Conservation (phyloP, 1,284 basidiomycete species). For the Fomitiporia mediterranea region DNA sequence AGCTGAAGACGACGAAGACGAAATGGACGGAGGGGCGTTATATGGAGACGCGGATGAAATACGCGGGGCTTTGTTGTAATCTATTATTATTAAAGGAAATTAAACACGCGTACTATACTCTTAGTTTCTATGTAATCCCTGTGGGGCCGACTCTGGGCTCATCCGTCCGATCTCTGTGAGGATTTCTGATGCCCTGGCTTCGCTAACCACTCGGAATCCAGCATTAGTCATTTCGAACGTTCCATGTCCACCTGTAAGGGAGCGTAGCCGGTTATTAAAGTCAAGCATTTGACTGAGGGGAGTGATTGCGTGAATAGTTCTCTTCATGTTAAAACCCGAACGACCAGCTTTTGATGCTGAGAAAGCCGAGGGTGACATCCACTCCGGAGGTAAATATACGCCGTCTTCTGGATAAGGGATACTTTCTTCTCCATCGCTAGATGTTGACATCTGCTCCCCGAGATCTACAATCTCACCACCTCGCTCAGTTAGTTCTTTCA, state of each 20-base stretch:
- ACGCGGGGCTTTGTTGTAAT: constrained; percentile 44
- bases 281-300: constrained; percentile 79
- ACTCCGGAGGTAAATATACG: constrained; percentile 68
- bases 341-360: constrained; percentile 30
- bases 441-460: constrained; percentile 37
- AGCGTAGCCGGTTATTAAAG: constrained; percentile 73
- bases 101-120: background rate
- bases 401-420: constrained; percentile 52
- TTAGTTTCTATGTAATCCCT: constrained; percentile 12
- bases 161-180: constrained; percentile 72
- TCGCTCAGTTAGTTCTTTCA: constrained; percentile 73
- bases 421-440: constrained; percentile 40
- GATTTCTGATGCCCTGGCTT: constrained; percentile 60
- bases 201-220: constrained; percentile 66
- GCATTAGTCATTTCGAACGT: constrained; percentile 73
- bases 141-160: too few species aligned
- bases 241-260: constrained; percentile 79
- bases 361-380: constrained; percentile 63
- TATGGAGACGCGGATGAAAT: constrained; percentile 78
- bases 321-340: constrained; percentile 40
- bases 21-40: constrained; percentile 65
- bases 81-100: background rate
- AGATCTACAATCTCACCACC: constrained; percentile 70
- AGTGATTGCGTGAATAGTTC: constrained; percentile 63
- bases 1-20: constrained; percentile 68